Conservation (phyloP, 371 early-diverging fungal genomes). For the Zychaea mexicana region DNA sequence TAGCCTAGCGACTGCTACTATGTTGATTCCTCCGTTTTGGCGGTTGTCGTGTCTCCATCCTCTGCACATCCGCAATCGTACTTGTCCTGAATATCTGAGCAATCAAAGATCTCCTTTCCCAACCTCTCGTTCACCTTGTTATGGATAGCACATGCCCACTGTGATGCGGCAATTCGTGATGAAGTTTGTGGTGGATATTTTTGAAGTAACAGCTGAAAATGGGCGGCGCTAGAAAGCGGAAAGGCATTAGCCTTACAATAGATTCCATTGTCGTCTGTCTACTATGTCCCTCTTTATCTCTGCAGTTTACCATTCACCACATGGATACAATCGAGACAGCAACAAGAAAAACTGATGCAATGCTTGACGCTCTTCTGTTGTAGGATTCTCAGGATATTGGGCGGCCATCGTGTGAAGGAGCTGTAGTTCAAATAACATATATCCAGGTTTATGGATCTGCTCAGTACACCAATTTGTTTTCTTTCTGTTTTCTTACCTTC, state of each 20-base stretch:
- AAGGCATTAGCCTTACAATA: not conserved
- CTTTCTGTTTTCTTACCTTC: conserved; percentile 45
- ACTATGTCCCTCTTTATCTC: no score
- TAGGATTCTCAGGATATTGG: conserved; percentile 90
- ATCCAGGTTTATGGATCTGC: not conserved
- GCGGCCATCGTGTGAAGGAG: conserved; percentile 98
- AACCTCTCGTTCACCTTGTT: conserved; percentile 96
- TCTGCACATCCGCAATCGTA: conserved; percentile 93
- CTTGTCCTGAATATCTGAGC: conserved; percentile 76
- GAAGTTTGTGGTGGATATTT: conserved; percentile 86
- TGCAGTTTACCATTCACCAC: conserved; percentile 91
- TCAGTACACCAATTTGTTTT: not conserved
- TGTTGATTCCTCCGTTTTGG: no score
- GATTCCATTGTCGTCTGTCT: not conserved
- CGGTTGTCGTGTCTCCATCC: not conserved
- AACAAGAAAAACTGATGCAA: conserved; percentile 80
- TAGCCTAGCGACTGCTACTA: not conserved
- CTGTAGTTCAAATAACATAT: conserved; percentile 18
- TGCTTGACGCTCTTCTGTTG: conserved; percentile 77
- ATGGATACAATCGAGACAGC: conserved; percentile 94
- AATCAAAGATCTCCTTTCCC: conserved; percentile 90
- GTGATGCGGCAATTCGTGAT: conserved; percentile 74
- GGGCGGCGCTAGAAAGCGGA: conserved; percentile 67
- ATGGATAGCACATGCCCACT: conserved; percentile 96
- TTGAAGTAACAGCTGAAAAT: conserved; percentile 81